A percentile compares a stretch with the other conserved stretches of the same genome.
These are phyloP conservation scores for Echeveria elegans DNA, from an alignment of 164 flowering plant genomes.

Conservation along the genomic window DNA sequence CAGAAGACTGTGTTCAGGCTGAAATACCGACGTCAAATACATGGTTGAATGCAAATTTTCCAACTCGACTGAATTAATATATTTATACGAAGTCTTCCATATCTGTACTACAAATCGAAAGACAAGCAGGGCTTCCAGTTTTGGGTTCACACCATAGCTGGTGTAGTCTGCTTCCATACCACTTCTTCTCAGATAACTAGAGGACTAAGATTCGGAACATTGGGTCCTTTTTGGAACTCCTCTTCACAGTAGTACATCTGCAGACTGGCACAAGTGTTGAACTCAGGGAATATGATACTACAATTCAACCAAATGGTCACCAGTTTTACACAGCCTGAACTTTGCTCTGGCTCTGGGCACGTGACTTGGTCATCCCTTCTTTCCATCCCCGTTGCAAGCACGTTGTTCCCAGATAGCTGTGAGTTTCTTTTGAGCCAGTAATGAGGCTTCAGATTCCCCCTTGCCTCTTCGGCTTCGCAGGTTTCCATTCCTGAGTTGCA, in stretches of 20 bases:
- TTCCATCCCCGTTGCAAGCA: slow-evolving; percentile 92
- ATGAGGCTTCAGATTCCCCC: slow-evolving; percentile 73
- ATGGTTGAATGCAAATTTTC: background rate
- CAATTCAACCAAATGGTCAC: background rate
- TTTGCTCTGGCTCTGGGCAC: slow-evolving; percentile 21
- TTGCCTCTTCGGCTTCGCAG: slow-evolving; percentile 90
- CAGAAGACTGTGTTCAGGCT: background rate
- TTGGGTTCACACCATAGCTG: background rate
- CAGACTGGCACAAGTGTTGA: background rate
- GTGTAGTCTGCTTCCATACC: background rate
- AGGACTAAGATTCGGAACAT: background rate
- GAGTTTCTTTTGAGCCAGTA: slow-evolving; percentile 57
- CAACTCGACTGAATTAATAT: background rate
- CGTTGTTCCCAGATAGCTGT: slow-evolving; percentile 72
- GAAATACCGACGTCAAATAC: background rate
- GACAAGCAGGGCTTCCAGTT: background rate
- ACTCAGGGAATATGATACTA: background rate
- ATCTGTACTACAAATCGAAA: background rate
- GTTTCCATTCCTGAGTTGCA: slow-evolving; percentile 99
- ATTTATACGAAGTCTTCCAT: background rate
- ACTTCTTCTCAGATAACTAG: background rate
- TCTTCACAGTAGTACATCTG: background rate
- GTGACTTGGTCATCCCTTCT: slow-evolving; percentile 45
- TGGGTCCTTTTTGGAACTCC: background rate
- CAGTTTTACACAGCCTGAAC: slow-evolving; percentile 16